A percentile compares a stretch with the other conserved stretches of the same genome.
These are phyloP conservation scores for Plasmodium berghei DNA, from an alignment of 169 alveolate species.

Conservation along the genomic window DNA sequence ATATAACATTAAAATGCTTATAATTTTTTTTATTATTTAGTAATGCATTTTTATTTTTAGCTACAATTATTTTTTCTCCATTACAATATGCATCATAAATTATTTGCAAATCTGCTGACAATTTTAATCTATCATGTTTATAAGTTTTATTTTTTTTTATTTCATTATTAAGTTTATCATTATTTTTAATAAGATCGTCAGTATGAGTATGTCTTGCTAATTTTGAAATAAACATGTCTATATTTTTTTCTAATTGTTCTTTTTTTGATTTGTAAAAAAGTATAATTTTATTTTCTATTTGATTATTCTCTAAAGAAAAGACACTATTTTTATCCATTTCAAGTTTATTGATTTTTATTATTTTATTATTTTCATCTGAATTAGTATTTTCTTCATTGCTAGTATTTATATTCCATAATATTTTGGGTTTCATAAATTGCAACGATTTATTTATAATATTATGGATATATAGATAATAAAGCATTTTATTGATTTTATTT, in stretches of 20 bases:
- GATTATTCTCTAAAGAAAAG: too few species aligned
- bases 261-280: not conserved
- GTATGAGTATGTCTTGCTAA: not conserved
- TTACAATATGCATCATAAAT: constrained; percentile 53
- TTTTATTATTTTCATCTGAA: not conserved
- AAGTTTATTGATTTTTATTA: not conserved
- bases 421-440: not conserved
- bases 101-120: constrained; percentile 44
- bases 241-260: constrained; percentile 29
- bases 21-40: constrained; percentile 24
- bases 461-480: constrained; percentile 5
- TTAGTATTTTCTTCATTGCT: not conserved
- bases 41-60: constrained; percentile 23
- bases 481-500: constrained; percentile 23
- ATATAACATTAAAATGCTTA: constrained; percentile 16
- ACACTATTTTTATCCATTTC: not conserved
- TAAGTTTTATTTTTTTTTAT: constrained; percentile 2
- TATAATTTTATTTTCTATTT: not conserved
- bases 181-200: constrained; percentile 11
- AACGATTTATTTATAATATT: constrained; percentile 3
- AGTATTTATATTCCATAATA: constrained; percentile 12
- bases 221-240: constrained; percentile 9
- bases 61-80: constrained; percentile 48
- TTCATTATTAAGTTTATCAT: not conserved
- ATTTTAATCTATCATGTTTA: constrained; percentile 15